These are phyloP conservation scores for Populus hybrid DNA, from an alignment of 441 rosid genomes.

Conservation along the genomic window DNA sequence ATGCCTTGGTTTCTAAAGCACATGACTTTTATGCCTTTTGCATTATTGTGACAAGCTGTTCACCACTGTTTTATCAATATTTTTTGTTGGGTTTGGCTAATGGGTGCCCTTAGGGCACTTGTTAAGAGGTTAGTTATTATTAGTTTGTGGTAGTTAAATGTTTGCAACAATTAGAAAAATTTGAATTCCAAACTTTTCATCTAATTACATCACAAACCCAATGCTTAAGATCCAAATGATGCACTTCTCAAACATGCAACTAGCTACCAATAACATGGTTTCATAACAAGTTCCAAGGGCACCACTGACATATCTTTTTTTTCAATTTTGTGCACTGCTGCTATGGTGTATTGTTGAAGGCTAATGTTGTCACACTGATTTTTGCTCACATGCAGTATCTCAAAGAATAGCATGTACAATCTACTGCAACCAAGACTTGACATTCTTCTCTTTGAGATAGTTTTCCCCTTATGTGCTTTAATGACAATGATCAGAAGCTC, in stretches of 20 bases:
- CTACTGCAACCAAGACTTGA: slow-evolving; percentile 84
- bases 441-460: slow-evolving; percentile 85
- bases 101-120: not conserved
- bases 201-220: not conserved
- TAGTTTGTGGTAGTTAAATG: not conserved
- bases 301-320: not conserved
- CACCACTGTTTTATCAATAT: not conserved
- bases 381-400: slow-evolving; percentile 51
- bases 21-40: not conserved
- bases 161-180: not conserved
- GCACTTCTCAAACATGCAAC: not conserved
- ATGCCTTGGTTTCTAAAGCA: not conserved
- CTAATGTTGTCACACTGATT: slow-evolving; percentile 10
- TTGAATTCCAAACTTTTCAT: not conserved
- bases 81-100: not conserved
- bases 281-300: not conserved
- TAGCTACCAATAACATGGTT: not conserved
- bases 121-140: not conserved
- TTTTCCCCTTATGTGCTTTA: slow-evolving; percentile 99
- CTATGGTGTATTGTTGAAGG: not conserved
- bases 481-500: slow-evolving; percentile 94
- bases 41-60: not conserved
- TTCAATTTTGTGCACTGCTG: not conserved
- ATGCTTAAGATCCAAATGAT: not conserved
- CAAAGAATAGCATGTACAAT: slow-evolving; percentile 79